Conservation (phyloP, 2,329 filamentous ascomycete genomes). For the Aspergillus ibericus region DNA sequence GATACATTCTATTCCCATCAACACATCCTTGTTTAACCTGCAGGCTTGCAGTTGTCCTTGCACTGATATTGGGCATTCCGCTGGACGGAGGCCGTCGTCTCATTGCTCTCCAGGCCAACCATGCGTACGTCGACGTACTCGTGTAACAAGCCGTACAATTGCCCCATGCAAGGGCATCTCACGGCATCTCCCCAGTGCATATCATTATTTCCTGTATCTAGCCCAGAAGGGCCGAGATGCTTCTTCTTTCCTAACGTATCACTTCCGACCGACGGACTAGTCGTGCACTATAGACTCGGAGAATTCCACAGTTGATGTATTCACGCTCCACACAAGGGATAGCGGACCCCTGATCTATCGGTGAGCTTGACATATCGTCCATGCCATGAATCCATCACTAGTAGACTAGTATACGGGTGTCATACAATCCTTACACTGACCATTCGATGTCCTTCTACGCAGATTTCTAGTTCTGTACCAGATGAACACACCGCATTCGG, state of each 20-base stretch:
- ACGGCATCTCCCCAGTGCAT: conserved; percentile 4
- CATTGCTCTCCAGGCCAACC: conserved; percentile 5
- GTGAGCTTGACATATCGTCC: not conserved
- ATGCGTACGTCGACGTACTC: not conserved
- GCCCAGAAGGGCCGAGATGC: not conserved
- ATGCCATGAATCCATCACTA: not conserved
- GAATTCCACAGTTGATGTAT: not conserved
- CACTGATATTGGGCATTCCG: conserved; percentile 11
- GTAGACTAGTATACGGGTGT: not conserved
- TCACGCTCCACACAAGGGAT: not conserved
- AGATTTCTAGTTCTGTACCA: conserved; percentile 9
- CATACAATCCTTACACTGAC: not conserved
- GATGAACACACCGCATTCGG: conserved; percentile 20
- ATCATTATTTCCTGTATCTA: conserved; percentile 8
- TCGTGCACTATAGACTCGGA: conserved; percentile 1
- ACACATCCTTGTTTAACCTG: not conserved
- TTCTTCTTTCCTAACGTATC: not conserved
- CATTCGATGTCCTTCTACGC: conserved; percentile 4
- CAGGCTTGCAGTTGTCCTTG: conserved; percentile 10
- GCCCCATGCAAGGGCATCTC: conserved; percentile 9
- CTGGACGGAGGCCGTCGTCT: conserved; percentile 1
- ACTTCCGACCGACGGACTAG: not conserved
- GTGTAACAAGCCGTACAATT: not conserved
- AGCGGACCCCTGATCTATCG: not conserved
- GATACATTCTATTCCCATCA: not conserved